These are phyloP conservation scores for Licmophora abbreviata DNA, from an alignment of 108 stramenopile genomes.

Conservation along the genomic window DNA sequence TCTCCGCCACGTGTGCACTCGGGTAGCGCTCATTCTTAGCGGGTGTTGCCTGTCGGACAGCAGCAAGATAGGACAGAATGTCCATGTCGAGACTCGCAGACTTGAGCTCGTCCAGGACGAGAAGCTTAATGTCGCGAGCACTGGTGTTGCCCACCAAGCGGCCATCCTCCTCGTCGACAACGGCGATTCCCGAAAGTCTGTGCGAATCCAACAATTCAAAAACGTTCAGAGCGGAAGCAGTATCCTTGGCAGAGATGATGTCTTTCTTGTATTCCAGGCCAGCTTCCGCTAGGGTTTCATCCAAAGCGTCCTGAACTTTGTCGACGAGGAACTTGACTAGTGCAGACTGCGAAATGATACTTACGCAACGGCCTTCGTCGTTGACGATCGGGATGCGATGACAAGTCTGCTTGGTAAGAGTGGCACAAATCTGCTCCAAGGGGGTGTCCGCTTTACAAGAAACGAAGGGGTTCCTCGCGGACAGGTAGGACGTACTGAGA, in stretches of 20 bases:
- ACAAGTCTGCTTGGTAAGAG: background rate
- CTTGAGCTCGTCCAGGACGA: conserved; percentile 32
- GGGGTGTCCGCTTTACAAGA: background rate
- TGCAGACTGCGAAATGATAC: background rate
- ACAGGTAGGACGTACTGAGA: background rate
- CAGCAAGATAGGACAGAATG: conserved; percentile 32
- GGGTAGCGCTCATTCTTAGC: conserved; percentile 31
- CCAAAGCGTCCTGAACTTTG: background rate
- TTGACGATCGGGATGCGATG: background rate
- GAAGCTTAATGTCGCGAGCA: conserved; percentile 36
- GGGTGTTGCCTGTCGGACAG: conserved; percentile 31
- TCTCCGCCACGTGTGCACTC: conserved; percentile 26
- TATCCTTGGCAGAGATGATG: conserved; percentile 6
- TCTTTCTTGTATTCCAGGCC: conserved; percentile 2
- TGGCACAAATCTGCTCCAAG: background rate
- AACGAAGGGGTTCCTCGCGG: background rate
- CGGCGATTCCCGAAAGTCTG: conserved; percentile 37
- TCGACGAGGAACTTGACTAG: background rate
- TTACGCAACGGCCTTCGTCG: background rate
- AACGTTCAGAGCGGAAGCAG: conserved; percentile 21
- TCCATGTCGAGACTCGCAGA: conserved; percentile 27
- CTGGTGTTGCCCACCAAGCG: conserved; percentile 37
- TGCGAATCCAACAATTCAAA: conserved; percentile 41
- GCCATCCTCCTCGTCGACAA: conserved; percentile 40
- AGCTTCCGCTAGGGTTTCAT: background rate